These are phyloP conservation scores for Ajuga reptans DNA, from an alignment of 305 asterid genomes.

Conservation along the genomic window DNA sequence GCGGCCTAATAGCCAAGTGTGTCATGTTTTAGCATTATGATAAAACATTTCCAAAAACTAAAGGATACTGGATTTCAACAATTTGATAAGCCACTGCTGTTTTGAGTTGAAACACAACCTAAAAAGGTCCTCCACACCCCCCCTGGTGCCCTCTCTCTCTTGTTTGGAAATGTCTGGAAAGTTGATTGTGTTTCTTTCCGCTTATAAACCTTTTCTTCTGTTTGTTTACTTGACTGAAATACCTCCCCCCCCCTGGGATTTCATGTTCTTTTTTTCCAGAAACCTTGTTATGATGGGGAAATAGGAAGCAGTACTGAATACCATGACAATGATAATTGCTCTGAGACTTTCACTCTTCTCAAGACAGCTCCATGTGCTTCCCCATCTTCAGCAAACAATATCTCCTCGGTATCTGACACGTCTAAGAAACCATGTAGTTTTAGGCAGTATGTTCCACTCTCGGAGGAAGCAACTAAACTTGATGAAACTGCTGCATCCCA, in stretches of 20 bases:
- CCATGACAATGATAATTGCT: constrained; percentile 37
- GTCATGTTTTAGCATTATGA: too few relatives aligned
- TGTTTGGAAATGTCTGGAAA: too few relatives aligned
- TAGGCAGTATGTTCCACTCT: constrained; percentile 42
- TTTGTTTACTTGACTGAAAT: constrained; percentile 15
- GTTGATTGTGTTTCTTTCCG: too few relatives aligned
- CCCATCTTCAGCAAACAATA: constrained; percentile 31
- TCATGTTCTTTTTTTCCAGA: constrained; percentile 33
- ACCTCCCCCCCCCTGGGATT: constrained; percentile 1
- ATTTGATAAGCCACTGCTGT: too few relatives aligned
- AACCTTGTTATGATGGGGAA: constrained; percentile 42
- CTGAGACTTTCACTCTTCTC: constrained; percentile 34
- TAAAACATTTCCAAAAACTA: too few relatives aligned
- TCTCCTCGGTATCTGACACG: constrained; percentile 30
- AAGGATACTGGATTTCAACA: too few relatives aligned
- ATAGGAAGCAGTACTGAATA: constrained; percentile 32
- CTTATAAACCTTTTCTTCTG: background rate
- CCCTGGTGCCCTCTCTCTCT: too few relatives aligned
- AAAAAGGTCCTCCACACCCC: too few relatives aligned
- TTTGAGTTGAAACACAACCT: too few relatives aligned
- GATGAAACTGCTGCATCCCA: constrained; percentile 47
- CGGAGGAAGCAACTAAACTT: constrained; percentile 35
- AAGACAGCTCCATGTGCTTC: constrained; percentile 36
- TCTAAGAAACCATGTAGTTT: constrained; percentile 36
- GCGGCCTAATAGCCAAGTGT: too few relatives aligned